Conservation (phyloP, 2,329 filamentous ascomycete species). For the Fusarium tupiense region DNA sequence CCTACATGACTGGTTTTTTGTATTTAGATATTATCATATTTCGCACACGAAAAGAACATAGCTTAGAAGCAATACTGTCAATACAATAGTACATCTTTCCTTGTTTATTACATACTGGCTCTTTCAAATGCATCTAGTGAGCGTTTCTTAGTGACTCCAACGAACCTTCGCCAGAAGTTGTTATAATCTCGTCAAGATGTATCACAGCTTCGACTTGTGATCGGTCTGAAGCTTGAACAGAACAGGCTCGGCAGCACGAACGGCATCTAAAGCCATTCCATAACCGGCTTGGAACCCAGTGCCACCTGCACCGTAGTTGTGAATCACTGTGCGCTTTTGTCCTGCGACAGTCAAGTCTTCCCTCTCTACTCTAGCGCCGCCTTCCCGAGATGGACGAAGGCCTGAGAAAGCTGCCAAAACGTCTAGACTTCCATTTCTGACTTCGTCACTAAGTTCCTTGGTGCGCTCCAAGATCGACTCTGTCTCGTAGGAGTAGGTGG, state of each 20-base stretch:
- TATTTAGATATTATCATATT: slow-evolving; percentile 13
- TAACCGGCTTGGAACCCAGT: slow-evolving; percentile 1
- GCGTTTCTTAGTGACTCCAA: not conserved
- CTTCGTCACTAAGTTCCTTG: not conserved
- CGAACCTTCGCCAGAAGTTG: no score
- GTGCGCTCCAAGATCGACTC: not conserved
- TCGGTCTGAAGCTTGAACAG: not conserved
- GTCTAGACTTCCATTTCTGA: not conserved
- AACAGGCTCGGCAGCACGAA: not conserved
- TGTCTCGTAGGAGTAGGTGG: not conserved
- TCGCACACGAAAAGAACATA: slow-evolving; percentile 4
- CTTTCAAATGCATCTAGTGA: not conserved
- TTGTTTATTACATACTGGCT: not conserved
- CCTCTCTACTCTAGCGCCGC: not conserved
- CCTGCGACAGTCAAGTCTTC: not conserved
- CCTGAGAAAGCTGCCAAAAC: not conserved
- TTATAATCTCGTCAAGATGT: no score
- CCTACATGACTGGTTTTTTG: slow-evolving; percentile 17
- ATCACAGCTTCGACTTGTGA: not conserved
- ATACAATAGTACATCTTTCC: slow-evolving; percentile 20
- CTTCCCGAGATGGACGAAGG: not conserved
- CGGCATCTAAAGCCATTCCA: slow-evolving; percentile 1
- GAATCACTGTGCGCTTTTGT: not conserved
- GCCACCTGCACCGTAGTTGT: not conserved
- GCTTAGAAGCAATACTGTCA: slow-evolving; percentile 21